Conservation (phyloP, 2,329 filamentous ascomycete species). For the Ilyonectria destructans region DNA sequence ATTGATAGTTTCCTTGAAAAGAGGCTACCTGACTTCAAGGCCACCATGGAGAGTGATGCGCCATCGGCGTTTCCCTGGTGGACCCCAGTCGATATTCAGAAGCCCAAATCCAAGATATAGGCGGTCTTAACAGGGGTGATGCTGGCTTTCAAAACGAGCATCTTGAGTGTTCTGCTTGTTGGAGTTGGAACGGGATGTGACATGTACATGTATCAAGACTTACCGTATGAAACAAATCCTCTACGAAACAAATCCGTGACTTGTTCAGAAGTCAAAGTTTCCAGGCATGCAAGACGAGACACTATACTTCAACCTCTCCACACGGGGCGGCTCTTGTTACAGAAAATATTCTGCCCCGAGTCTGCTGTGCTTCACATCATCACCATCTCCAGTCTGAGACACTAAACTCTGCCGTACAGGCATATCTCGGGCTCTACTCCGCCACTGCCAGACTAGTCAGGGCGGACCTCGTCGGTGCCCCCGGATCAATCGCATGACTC, state of each 20-base stretch:
- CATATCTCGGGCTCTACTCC: background rate
- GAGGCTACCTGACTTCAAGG: constrained; percentile 74
- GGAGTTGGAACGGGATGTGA: background rate
- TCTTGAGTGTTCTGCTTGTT: background rate
- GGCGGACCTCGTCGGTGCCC: constrained; percentile 4
- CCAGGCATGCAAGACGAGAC: constrained; percentile 6
- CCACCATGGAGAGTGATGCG: constrained; percentile 72
- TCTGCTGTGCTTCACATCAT: constrained; percentile 5
- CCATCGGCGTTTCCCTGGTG: constrained; percentile 80
- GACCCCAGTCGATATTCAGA: constrained; percentile 62
- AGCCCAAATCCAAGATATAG: constrained; percentile 48
- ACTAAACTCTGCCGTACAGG: constrained; percentile 19
- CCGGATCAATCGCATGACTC: constrained; percentile 29
- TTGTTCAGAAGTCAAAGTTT: constrained; percentile 1
- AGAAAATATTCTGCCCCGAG: constrained; percentile 2
- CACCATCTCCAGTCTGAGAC: constrained; percentile 18
- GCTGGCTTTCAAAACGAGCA: background rate
- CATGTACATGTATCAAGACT: background rate
- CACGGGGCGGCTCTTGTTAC: constrained; percentile 6
- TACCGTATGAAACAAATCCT: constrained; percentile 16
- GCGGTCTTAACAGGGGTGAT: background rate
- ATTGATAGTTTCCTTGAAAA: constrained; percentile 81
- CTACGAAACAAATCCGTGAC: constrained; percentile 19
- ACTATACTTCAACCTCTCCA: background rate
- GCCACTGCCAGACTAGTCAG: background rate